Evolutionary conservation across 768 basidiomycete species (phyloP).

Genomic region (Phylloporus arenicola): DNA sequence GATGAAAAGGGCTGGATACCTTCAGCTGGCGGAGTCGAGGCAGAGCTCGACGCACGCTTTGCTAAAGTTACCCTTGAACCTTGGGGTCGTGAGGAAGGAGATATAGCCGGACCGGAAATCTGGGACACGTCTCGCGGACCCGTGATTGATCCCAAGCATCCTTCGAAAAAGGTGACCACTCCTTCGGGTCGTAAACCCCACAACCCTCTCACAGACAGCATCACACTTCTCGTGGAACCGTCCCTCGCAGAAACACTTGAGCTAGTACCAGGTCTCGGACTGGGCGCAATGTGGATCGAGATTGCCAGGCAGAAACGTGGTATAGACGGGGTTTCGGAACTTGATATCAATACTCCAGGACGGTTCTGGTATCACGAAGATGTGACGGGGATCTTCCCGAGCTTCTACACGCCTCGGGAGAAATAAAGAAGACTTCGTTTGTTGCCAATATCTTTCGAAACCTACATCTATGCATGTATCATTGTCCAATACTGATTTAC

Average conservation of each 20-base stretch:
- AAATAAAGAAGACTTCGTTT: background rate
- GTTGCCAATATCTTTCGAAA: background rate
- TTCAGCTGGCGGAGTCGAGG: conserved; percentile 36
- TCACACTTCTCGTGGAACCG: conserved; percentile 53
- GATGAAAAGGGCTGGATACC: conserved; percentile 9
- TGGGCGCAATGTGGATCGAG: conserved; percentile 68
- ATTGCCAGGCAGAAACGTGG: conserved; percentile 37
- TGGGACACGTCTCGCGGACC: conserved; percentile 35
- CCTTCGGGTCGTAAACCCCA: conserved; percentile 30
- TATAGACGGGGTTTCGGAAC: conserved; percentile 2
- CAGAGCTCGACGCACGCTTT: conserved; percentile 41
- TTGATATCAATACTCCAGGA: conserved; percentile 2
- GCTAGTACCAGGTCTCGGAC: conserved; percentile 46
- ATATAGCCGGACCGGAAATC: conserved; percentile 34
- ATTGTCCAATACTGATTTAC: conserved; percentile 4
- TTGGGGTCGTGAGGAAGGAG: conserved; percentile 43
- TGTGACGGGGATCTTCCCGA: conserved; percentile 47
- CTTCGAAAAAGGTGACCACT: conserved; percentile 5
- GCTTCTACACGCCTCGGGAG: conserved; percentile 38
- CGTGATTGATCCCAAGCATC: conserved; percentile 24
- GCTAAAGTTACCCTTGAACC: conserved; percentile 50
- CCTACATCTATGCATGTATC: background rate
- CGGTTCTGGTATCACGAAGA: conserved; percentile 60
- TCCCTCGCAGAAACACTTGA: conserved; percentile 37
- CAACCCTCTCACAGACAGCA: conserved; percentile 51